A percentile compares a stretch with the other conserved stretches of the same genome.
phyloP scores from a whole-genome alignment of 345 rosid species.

The Eucalyptus tenuipes region DNA sequence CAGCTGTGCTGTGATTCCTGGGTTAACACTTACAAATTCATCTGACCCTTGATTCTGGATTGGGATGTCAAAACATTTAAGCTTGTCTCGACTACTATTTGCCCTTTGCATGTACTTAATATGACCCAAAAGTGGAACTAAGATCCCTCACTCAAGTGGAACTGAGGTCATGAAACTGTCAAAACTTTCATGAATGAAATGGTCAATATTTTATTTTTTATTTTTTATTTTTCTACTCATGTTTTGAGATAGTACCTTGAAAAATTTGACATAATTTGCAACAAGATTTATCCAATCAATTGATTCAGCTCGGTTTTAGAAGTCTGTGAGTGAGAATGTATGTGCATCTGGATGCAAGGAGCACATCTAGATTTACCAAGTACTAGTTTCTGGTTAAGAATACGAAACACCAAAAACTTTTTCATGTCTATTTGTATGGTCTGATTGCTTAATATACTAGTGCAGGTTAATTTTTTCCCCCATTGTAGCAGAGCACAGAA shows the following conservation, averaged over 20 bases:
- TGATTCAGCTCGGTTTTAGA: not conserved
- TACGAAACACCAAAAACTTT: not conserved
- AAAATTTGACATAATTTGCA: not conserved
- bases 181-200: not conserved
- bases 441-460: not conserved
- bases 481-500: not conserved
- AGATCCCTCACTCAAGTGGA: not conserved
- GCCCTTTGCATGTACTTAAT: not conserved
- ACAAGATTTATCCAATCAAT: not conserved
- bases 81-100: not conserved
- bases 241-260: not conserved
- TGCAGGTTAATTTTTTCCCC: not conserved
- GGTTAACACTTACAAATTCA: not conserved
- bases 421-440: not conserved
- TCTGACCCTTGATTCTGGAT: not conserved
- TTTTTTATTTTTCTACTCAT: not conserved
- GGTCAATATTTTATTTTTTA: not conserved
- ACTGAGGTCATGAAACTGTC: not conserved
- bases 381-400: not conserved
- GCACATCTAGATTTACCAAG: not conserved
- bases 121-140: not conserved
- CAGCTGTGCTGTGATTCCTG: not conserved
- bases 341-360: not conserved
- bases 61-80: not conserved
- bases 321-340: not conserved